phyloP scores from a whole-genome alignment of 2,329 filamentous ascomycete genomes.

The Scytalidium sp. region DNA sequence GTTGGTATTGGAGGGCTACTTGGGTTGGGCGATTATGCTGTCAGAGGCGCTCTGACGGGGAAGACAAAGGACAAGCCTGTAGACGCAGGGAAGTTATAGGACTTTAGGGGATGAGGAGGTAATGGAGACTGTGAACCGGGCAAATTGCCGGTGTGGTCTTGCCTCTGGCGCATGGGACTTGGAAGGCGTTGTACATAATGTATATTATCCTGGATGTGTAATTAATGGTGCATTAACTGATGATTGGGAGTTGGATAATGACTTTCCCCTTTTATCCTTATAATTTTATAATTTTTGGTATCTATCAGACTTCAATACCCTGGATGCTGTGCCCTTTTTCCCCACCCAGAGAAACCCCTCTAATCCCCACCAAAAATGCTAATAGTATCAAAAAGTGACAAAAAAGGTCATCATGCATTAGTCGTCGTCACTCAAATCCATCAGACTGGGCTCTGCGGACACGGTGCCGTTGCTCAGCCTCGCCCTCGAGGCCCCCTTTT shows the following conservation, averaged over 20 bases:
- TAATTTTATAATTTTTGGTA: neutral
- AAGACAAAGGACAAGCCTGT: conserved; percentile 18
- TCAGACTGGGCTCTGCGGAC: conserved; percentile 43
- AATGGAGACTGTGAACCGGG: conserved; percentile 1
- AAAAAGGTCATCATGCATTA: conserved; percentile 9
- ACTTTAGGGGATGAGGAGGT: neutral
- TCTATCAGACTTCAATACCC: neutral
- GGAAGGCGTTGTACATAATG: no score
- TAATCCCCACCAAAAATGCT: neutral
- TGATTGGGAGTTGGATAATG: no score
- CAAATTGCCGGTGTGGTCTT: no score
- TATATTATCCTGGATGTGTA: no score
- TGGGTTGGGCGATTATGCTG: conserved; percentile 47
- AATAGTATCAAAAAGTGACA: neutral
- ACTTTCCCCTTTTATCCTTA: neutral
- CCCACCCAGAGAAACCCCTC: neutral
- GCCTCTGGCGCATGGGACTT: no score
- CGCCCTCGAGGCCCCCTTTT: conserved; percentile 36
- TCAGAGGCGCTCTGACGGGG: conserved; percentile 32
- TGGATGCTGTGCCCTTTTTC: neutral
- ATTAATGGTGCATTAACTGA: no score
- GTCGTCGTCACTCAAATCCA: conserved; percentile 57
- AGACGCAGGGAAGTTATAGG: conserved; percentile 36
- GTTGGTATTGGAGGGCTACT: conserved; percentile 45
- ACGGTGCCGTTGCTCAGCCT: conserved; percentile 29